Base-by-base conservation (phyloP, 129 eudicot genomes). In the Lactuca saligna region DNA sequence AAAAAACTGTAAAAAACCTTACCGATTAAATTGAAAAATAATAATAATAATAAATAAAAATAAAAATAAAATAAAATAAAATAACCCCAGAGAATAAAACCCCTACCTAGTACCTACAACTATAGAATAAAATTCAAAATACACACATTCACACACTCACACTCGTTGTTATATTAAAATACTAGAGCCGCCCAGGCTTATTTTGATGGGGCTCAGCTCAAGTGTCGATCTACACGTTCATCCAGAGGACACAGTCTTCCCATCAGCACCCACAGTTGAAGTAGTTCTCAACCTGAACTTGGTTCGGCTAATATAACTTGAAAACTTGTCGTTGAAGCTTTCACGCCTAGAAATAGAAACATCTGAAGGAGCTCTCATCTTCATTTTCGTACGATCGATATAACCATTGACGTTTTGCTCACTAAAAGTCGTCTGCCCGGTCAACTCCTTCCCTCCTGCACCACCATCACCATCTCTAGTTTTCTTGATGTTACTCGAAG, bases 261-360 rank as follows among this genome's bases (percentile, higher is more conserved):
- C 51, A 10, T 61, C 66, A 11, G 25, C 38, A 13, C 55, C 65
- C 20, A 69, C 70, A 49, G 54, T 61, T 4, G 83, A 69, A 10
- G 79, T 80, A 15, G 72, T 70, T 60, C 86, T 81, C 55, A 86
- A 53, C 83, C 74, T 90, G 20, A 39, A 53, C 71, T 82, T 83
- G 3, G 96, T 83, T 5, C 86, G 82, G 59, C 48, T 78, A 12
- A 87, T 88, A 66, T 75, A 91, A 50, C 77, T 50, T 2, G 87
- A 57, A 39, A 87, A 82, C 75, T 72, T 91, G 67, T 85, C 92
- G 46, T 87, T 87, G 55, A 91, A 70, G 48, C 87, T 91, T 71
- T 91, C 96, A 10, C 79, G 86, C 57, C 86, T 78, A 4, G 84
- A 57, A 15, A 63, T 65, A 3, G 80, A 51, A 41, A 75, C 70